Base-by-base conservation (phyloP, 2,329 filamentous ascomycete species). In the Pseudocercospora vitis region DNA sequence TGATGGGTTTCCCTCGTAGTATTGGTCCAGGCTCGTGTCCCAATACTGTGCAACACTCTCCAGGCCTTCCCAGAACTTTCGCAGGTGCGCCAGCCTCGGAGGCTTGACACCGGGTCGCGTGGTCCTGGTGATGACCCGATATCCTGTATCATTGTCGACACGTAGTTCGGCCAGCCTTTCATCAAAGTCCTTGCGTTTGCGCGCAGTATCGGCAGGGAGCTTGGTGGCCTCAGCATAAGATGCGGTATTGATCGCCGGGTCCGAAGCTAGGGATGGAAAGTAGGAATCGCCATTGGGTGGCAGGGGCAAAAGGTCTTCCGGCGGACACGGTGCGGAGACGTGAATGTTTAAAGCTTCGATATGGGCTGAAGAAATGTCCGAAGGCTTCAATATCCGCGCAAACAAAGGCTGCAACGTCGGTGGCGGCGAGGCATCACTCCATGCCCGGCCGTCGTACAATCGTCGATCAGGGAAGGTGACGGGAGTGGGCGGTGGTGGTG, bases 21-120 rank as follows among this genome's bases (percentile, higher is more conserved):
- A 83, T 24, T 82, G 69, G 60, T 86, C 83, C 44, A 79, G 64
- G 54, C 77, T 82, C 32, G 73, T 74, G 63, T 86, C 83, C 82
- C 83, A 86, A 63, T 83, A 85, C 58, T 81, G 79, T 12, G 80
- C 74, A 75, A 85, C 75, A 29, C 76, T 77, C 59, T 84, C 80
- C 48, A 86, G 71, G 2, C 75, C 78, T 48, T 77, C 74, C 77
- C 79, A 86, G 67, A 86, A 85, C 52, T 80, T 82, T 48, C 82
- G 74, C 54, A 81, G 76, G 59, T 83, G 78, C 0, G 78, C 76
- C 39, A 85, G 62, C 12, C 78, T 74, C 4, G 80, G 72, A 14
- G 76, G 74, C 50, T 73, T 68, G 11, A 73, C 73, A 3, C 75
- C 75, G 16, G 75, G 71, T 19, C 69, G 70, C 9, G 74, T 74